Base-by-base conservation (phyloP, 2,329 filamentous ascomycete species). In the Diaporthe sp. region DNA sequence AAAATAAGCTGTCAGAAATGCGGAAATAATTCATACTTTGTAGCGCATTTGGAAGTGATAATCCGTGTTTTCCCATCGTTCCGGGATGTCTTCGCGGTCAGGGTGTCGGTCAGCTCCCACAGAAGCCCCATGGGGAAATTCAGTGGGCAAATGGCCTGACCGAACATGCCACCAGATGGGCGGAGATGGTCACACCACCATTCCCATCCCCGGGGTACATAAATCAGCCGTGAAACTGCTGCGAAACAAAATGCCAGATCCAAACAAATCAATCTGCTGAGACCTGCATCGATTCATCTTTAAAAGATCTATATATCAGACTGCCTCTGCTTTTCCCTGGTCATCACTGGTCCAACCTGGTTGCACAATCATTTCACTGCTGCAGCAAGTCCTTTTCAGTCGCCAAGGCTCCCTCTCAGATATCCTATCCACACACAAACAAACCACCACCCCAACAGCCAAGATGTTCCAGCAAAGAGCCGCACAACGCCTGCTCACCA, bases 391-490 rank as follows among this genome's bases (percentile, higher is more conserved):
- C 25, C n/a, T 12, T 35, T 1, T 13, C 28, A n/a, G 10, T 19
- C 28, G 13, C 42, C 5, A 17, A 64, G 25, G 25, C 22, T 13
- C 17, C 7, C 17, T 17, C 1, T 9, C 3, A 52, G 4, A 42
- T 25, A 12, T n/a, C 30, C 30, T 1, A 4, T 38, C 35, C 22
- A 38, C 1, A 13, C 68, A 42, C 54, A 35, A 19, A 33, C 12
- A 33, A 50, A 47, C 9, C 28, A 28, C n/a, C n/a, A n/a, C n/a
- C n/a, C n/a, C n/a, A n/a, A n/a, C n/a, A n/a, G n/a, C n/a, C n/a
- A 71, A 71, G 61, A 71, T 71, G 69, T 71, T 71, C 55, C 42
- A 38, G 22, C 69, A 60, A 61, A 58, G 69, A 47, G 54, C 57
- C 50, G 69, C 69, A 30, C 69, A 71, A 38, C 69, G 69, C 52